These are phyloP conservation scores for Ceraceosorus guamensis DNA, from an alignment of 1,284 basidiomycete species.

Conservation along the genomic window DNA sequence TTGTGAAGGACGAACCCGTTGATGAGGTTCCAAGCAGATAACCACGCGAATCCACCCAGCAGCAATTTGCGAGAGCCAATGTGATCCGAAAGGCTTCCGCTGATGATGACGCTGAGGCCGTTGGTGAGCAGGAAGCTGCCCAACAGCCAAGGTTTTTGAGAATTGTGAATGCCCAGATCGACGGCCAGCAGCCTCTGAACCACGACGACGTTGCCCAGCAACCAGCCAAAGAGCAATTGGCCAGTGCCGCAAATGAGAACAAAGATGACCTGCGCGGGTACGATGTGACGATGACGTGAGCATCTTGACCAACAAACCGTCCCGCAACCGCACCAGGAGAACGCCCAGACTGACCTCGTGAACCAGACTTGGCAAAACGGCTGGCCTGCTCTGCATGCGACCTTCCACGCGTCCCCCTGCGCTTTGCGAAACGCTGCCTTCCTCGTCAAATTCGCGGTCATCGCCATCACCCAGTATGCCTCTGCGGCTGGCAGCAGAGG, in stretches of 20 bases:
- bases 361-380: too few relatives aligned
- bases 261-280: slow-evolving; percentile 13
- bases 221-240: slow-evolving; percentile 14
- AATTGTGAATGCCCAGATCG: slow-evolving; percentile 7
- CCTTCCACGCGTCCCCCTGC: too few relatives aligned
- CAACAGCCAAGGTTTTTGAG: slow-evolving; percentile 16
- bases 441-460: too few relatives aligned
- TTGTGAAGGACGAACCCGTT: slow-evolving; percentile 9
- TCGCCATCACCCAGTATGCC: too few relatives aligned
- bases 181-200: slow-evolving; percentile 2
- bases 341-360: too few relatives aligned
- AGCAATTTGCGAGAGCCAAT: slow-evolving; percentile 10
- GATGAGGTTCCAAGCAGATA: slow-evolving; percentile 7
- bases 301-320: too few relatives aligned
- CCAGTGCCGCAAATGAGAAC: slow-evolving; percentile 12
- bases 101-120: slow-evolving; percentile 16
- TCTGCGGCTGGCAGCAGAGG: too few relatives aligned
- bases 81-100: slow-evolving; percentile 16
- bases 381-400: too few relatives aligned
- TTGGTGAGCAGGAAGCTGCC: slow-evolving; percentile 18
- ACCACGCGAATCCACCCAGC: slow-evolving; percentile 11
- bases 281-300: slow-evolving; percentile 4
- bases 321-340: too few relatives aligned
- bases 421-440: too few relatives aligned
- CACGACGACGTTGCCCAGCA: slow-evolving; percentile 7